A percentile compares a stretch with the other conserved stretches of the same genome.
These are phyloP conservation scores for Colletotrichum sp. DNA, from an alignment of 2,329 filamentous ascomycete species.

Conservation along the genomic window DNA sequence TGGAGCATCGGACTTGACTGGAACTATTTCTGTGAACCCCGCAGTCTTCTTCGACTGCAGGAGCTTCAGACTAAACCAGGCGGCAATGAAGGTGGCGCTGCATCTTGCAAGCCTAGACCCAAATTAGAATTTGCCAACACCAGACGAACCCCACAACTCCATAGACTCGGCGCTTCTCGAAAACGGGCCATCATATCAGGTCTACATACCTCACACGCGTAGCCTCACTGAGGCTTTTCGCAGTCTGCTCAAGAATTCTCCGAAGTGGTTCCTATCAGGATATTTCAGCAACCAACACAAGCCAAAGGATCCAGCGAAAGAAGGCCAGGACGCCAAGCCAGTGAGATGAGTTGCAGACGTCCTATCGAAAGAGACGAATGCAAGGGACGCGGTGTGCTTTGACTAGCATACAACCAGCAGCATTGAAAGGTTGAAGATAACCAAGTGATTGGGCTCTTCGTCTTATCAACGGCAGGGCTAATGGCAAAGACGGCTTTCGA, in stretches of 20 bases:
- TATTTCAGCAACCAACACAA: background rate
- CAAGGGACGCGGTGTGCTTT: background rate
- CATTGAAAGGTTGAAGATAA: background rate
- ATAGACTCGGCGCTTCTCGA: background rate
- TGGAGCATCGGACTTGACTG: conserved; percentile 30
- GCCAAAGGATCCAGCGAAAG: background rate
- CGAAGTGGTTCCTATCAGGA: conserved; percentile 22
- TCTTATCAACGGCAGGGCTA: background rate
- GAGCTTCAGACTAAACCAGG: conserved; percentile 60
- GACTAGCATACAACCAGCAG: background rate
- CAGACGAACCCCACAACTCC: background rate
- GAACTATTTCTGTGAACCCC: conserved; percentile 43
- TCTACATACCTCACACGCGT: conserved; percentile 21
- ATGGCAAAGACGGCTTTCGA: background rate
- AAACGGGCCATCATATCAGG: background rate
- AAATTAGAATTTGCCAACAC: conserved; percentile 19
- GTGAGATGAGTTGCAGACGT: background rate
- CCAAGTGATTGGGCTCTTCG: background rate
- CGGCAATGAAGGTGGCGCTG: conserved; percentile 61
- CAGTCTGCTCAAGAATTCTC: conserved; percentile 26
- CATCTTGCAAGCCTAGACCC: conserved; percentile 56
- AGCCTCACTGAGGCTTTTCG: conserved; percentile 24
- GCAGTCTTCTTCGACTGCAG: conserved; percentile 59
- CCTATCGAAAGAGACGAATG: background rate
- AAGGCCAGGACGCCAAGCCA: background rate